Evolutionary conservation across 2,329 filamentous ascomycete genomes (phyloP).

Genomic region (Diaporthe amygdali): DNA sequence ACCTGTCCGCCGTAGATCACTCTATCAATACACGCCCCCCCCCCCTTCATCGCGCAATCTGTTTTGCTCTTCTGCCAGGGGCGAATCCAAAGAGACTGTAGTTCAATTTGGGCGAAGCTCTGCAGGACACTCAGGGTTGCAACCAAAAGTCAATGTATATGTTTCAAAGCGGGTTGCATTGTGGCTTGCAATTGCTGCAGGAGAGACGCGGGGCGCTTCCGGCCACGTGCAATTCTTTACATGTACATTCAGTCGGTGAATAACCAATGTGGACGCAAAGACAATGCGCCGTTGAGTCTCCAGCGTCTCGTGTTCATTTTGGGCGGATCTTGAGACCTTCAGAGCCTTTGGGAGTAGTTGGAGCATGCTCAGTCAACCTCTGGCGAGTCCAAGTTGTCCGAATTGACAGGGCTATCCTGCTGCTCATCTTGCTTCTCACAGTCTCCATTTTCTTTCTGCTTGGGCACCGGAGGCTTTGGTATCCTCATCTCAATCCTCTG

Average conservation of each 20-base stretch:
- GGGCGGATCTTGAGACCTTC: neutral
- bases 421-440: neutral
- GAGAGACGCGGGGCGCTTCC: neutral
- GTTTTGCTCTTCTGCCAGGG: too few species aligned
- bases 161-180: neutral
- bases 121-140: neutral
- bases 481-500: constrained; percentile 51
- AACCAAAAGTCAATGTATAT: neutral
- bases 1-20: too few species aligned
- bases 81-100: too few species aligned
- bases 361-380: constrained; percentile 15
- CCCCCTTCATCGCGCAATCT: too few species aligned
- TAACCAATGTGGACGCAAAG: neutral
- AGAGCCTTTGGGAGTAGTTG: neutral
- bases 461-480: neutral
- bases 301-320: neutral
- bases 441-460: neutral
- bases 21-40: too few species aligned
- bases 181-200: neutral
- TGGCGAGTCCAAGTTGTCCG: constrained; percentile 19
- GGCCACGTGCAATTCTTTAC: neutral
- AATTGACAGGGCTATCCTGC: neutral
- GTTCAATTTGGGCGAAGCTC: too few species aligned
- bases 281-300: neutral
- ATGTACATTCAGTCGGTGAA: too few species aligned